These are phyloP conservation scores for Phylloporus sp. DNA, from an alignment of 768 basidiomycete species.

Conservation along the genomic window DNA sequence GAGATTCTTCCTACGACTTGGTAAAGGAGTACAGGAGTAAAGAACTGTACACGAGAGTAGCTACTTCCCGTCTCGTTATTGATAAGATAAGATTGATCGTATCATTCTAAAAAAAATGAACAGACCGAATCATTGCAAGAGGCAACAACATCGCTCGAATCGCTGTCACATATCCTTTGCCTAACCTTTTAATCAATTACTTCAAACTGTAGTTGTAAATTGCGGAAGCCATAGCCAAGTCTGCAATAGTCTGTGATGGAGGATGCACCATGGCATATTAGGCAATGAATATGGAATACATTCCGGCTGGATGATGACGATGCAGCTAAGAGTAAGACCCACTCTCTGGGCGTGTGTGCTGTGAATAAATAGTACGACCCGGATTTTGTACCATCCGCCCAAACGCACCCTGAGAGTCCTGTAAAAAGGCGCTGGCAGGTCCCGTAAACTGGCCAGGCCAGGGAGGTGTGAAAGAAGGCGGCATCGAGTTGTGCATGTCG, in stretches of 20 bases:
- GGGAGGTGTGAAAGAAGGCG: slow-evolving; percentile 19
- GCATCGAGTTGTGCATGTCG: slow-evolving; percentile 19
- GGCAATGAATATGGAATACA: slow-evolving; percentile 19
- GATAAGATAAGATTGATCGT: slow-evolving; percentile 23
- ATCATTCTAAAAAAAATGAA: too few relatives aligned
- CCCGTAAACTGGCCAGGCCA: slow-evolving; percentile 42
- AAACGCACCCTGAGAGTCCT: slow-evolving; percentile 39
- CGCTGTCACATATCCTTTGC: not conserved
- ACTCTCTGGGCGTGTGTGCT: slow-evolving; percentile 37
- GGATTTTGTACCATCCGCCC: slow-evolving; percentile 42
- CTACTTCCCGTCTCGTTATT: too few relatives aligned
- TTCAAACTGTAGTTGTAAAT: not conserved
- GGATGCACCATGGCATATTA: slow-evolving; percentile 13
- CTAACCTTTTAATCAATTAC: not conserved
- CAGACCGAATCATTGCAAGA: too few relatives aligned
- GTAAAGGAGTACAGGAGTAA: too few relatives aligned
- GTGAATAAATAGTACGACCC: slow-evolving; percentile 63
- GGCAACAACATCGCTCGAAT: not conserved
- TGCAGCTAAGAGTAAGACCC: slow-evolving; percentile 23
- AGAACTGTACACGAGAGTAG: too few relatives aligned
- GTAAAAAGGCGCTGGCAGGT: slow-evolving; percentile 47
- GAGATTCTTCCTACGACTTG: too few relatives aligned
- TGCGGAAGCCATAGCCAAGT: not conserved
- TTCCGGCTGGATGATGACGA: slow-evolving; percentile 9
- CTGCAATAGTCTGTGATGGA: not conserved